Evolutionary conservation across 176 grass and related monocot species (phyloP).

Genomic region (Oryza glaberrima): DNA sequence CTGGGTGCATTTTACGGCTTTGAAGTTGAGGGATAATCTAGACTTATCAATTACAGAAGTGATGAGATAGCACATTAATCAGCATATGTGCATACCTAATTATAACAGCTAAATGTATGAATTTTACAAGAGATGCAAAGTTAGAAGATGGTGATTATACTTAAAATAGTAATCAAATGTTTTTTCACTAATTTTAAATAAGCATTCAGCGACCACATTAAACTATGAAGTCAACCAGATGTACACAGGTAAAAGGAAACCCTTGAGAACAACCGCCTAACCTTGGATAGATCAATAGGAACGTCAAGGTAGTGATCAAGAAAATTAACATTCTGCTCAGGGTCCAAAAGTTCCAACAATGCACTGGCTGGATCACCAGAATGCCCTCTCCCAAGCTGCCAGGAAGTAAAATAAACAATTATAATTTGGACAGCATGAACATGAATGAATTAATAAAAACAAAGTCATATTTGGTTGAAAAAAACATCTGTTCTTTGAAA

Average conservation of each 20-base stretch:
- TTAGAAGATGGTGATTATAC: neutral
- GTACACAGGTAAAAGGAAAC: conserved; percentile 1
- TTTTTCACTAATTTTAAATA: neutral
- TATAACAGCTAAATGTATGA: neutral
- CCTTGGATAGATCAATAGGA: conserved; percentile 99
- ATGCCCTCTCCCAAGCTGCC: conserved; percentile 93
- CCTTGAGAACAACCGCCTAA: conserved; percentile 32
- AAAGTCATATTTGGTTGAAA: conserved; percentile 17
- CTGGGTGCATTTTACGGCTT: too few species aligned
- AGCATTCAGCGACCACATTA: neutral
- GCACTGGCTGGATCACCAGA: conserved; percentile 98
- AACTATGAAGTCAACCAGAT: conserved; percentile 24
- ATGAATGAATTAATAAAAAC: conserved; percentile 3
- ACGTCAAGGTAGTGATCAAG: conserved; percentile 99
- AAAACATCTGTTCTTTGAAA: conserved; percentile 17
- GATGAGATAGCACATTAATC: conserved; percentile 25
- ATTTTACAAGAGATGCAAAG: conserved; percentile 5
- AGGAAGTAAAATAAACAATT: conserved; percentile 31
- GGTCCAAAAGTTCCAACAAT: conserved; percentile 94
- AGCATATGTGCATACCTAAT: neutral
- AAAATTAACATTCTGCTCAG: conserved; percentile 99
- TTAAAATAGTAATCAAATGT: neutral
- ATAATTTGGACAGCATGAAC: conserved; percentile 10
- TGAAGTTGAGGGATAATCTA: neutral
- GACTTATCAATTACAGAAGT: conserved; percentile 11